Base-by-base conservation (phyloP, 176 grass and related monocot species). In the Oropetium thomaeum region DNA sequence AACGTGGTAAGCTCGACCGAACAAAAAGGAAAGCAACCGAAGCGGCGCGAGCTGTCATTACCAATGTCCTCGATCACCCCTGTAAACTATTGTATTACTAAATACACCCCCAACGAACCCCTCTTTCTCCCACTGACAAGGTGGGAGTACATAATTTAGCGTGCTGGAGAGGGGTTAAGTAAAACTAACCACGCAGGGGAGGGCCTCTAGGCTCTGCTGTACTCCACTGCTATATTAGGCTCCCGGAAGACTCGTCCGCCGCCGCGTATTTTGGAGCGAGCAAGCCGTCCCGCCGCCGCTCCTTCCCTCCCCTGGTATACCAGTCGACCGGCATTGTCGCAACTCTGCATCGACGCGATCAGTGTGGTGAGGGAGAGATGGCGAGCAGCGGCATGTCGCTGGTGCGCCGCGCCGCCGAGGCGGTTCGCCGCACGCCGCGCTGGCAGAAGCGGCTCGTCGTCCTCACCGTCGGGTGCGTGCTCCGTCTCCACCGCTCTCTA, bases 391-490 rank as follows among this genome's bases (percentile, higher is more conserved):
- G 60, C 26, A 13, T 67, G 32, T 54, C 74, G 67, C 33, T 87
- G 60, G 59, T 61, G 51, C 83, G 62, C 71, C 76, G 60, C 44
- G 80, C 47, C 68, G 70, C 44, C 55, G 80, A 73, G 67, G 65
- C 59, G 13, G 32, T 71, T 49, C 80, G 80, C 53, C 84, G 70
- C 29, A 39, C 59, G 35, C 78, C 80, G 73, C 51, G 62, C 10
- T 90, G 88, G 82, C 29, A 88, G 62, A 88, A 60, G 63, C 59
- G 84, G 43, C 79, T 90, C 79, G 67, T 92, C 53, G 25, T 92
- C 34, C 60, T 88, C 80, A 84, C 76, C 27, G 75, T 70, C 22
- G 84, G 74, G 61, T 94, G 76, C 54, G 88, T 80, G 29, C 67
- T 20, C 39, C 53, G 11, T 13, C 49, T 37, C 32, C 38, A 25